These are phyloP conservation scores for Magnolia kwangsiensis DNA, from an alignment of 164 flowering plant genomes.

Conservation along the genomic window DNA sequence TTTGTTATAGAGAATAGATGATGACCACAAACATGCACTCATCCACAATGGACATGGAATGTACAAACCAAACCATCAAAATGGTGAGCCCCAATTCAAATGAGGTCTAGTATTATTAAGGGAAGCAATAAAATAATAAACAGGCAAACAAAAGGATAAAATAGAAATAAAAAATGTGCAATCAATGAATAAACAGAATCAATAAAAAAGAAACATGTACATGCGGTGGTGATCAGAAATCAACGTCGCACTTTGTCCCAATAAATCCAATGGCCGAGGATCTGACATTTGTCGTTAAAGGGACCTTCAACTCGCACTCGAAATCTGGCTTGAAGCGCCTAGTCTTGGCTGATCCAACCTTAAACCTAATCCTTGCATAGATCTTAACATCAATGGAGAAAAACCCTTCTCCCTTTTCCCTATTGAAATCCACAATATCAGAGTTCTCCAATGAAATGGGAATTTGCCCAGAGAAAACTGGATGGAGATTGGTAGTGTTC, in stretches of 20 bases:
- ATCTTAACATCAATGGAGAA: constrained; percentile 25
- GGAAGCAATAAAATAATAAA: no score
- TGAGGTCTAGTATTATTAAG: no score
- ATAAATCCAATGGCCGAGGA: constrained; percentile 1
- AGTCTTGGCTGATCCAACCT: constrained; percentile 26
- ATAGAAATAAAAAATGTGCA: no score
- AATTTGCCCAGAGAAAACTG: constrained; percentile 19
- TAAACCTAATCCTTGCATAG: constrained; percentile 23
- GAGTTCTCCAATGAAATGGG: not conserved
- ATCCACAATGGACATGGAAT: no score
- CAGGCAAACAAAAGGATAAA: no score
- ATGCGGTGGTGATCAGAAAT: constrained; percentile 5
- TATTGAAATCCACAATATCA: constrained; percentile 5
- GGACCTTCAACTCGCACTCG: constrained; percentile 29
- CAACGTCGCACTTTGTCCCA: constrained; percentile 17
- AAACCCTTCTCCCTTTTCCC: constrained; percentile 21
- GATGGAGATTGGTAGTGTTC: constrained; percentile 26
- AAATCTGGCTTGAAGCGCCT: constrained; percentile 18
- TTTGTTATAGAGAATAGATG: no score
- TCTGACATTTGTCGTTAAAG: constrained; percentile 13
- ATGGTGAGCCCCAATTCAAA: no score
- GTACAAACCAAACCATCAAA: no score
- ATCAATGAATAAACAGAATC: no score
- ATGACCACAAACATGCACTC: no score
- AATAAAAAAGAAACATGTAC: no score